Conservation (phyloP, 2,329 filamentous ascomycete species). For the Arthrobotrys conoides region DNA sequence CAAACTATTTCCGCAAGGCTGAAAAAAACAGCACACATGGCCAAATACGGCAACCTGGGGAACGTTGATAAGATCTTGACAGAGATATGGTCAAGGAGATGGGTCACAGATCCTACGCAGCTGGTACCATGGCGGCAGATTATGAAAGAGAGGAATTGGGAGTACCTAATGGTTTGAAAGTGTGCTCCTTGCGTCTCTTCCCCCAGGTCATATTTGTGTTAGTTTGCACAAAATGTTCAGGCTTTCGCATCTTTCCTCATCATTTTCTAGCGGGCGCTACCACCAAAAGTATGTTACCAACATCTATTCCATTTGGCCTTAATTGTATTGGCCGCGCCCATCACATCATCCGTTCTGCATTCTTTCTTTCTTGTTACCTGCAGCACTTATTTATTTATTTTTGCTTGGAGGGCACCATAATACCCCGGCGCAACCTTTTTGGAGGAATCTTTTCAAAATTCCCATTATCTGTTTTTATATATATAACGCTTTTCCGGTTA, state of each 20-base stretch:
- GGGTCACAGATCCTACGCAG: slow-evolving; percentile 25
- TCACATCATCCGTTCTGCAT: slow-evolving; percentile 6
- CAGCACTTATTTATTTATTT: slow-evolving; percentile 24
- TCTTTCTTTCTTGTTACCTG: slow-evolving; percentile 10
- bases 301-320: background rate
- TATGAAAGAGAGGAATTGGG: slow-evolving; percentile 58
- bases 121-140: slow-evolving; percentile 53
- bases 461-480: background rate
- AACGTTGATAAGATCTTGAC: slow-evolving; percentile 59
- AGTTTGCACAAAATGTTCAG: background rate
- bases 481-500: slow-evolving; percentile 7
- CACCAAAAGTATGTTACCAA: slow-evolving; percentile 6
- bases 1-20: slow-evolving; percentile 50
- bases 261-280: background rate
- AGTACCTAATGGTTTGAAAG: slow-evolving; percentile 57
- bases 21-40: slow-evolving; percentile 55
- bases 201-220: slow-evolving; percentile 8
- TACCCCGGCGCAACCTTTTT: slow-evolving; percentile 56
- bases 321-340: slow-evolving; percentile 4
- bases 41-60: slow-evolving; percentile 58
- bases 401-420: slow-evolving; percentile 57
- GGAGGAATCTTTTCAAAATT: slow-evolving; percentile 26
- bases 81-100: slow-evolving; percentile 52
- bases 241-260: background rate
- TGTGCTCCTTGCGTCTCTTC: slow-evolving; percentile 3